Percentiles rank a stretch among this genome's conserved stretches.
phyloP scores from a whole-genome alignment of 208 protist genomes.

The Trypanosoma caninum region DNA sequence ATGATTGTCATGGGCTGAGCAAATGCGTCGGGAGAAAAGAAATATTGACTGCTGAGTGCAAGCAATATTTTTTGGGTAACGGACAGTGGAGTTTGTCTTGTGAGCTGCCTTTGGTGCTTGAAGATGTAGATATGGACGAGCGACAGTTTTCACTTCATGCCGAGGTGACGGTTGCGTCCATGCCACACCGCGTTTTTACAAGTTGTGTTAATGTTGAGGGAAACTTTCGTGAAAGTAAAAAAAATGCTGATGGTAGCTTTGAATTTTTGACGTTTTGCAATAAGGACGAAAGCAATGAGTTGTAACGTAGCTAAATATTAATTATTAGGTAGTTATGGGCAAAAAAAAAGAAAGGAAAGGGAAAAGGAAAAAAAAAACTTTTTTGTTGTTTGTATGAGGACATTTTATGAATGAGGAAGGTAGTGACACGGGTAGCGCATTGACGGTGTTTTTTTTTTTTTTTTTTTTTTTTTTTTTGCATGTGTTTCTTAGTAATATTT shows the following conservation, averaged over 20 bases:
- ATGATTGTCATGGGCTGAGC: background rate
- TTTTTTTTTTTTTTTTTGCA: background rate
- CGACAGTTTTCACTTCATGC: background rate
- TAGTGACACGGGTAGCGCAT: no score
- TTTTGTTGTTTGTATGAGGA: no score
- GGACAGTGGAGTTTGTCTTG: slow-evolving; percentile 3
- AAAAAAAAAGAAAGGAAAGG: background rate
- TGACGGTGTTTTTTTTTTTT: background rate
- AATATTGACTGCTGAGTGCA: background rate
- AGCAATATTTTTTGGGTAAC: background rate
- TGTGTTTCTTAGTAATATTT: background rate
- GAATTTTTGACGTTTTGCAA: background rate
- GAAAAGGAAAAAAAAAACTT: no score
- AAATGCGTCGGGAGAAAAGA: background rate
- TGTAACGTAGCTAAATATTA: no score
- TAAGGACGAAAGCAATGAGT: background rate
- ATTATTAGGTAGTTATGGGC: no score
- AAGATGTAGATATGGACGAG: background rate
- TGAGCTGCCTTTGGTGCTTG: background rate
- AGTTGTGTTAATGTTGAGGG: slow-evolving; percentile 1
- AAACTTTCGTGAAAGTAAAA: no score
- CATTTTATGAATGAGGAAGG: no score
- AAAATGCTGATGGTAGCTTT: no score
- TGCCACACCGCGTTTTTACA: slow-evolving; percentile 19
- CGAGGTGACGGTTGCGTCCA: slow-evolving; percentile 14